Evolutionary conservation across 345 rosid genomes (phyloP).

Genomic region (Camelina laxa): DNA sequence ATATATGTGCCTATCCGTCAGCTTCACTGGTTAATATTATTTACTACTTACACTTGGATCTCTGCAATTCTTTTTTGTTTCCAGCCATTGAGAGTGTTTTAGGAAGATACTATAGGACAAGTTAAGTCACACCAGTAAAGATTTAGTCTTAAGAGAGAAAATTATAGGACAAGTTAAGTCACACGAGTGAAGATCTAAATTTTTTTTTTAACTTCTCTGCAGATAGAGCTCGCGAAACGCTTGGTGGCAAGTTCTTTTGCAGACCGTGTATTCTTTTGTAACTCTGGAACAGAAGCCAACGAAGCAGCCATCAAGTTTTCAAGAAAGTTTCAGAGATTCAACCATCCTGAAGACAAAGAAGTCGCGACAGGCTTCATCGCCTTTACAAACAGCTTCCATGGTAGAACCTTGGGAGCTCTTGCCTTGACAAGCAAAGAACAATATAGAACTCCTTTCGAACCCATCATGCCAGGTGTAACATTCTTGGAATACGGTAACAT

Average conservation of each 20-base stretch:
- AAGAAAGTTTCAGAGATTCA: constrained; percentile 77
- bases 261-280: constrained; percentile 80
- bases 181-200: too few relatives aligned
- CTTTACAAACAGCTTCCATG: constrained; percentile 84
- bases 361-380: constrained; percentile 75
- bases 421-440: constrained; percentile 94
- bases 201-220: constrained; percentile 25
- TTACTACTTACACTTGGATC: neutral
- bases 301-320: constrained; percentile 97
- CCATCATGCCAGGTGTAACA: constrained; percentile 98
- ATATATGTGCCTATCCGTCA: neutral
- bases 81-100: neutral
- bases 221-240: constrained; percentile 84
- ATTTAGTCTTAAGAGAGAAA: neutral
- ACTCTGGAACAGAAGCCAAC: constrained; percentile 95
- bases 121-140: neutral
- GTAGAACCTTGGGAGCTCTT: constrained; percentile 92
- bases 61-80: neutral
- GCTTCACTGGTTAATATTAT: neutral
- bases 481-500: constrained; percentile 83
- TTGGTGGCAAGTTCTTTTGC: constrained; percentile 81
- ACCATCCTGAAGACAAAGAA: constrained; percentile 55
- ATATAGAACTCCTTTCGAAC: constrained; percentile 86
- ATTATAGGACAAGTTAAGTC: too few relatives aligned
- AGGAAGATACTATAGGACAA: neutral